A percentile compares a stretch with the other conserved stretches of the same genome.
Conservation (phyloP, 1,284 basidiomycete species). For the Leccinum pallidistipes region DNA sequence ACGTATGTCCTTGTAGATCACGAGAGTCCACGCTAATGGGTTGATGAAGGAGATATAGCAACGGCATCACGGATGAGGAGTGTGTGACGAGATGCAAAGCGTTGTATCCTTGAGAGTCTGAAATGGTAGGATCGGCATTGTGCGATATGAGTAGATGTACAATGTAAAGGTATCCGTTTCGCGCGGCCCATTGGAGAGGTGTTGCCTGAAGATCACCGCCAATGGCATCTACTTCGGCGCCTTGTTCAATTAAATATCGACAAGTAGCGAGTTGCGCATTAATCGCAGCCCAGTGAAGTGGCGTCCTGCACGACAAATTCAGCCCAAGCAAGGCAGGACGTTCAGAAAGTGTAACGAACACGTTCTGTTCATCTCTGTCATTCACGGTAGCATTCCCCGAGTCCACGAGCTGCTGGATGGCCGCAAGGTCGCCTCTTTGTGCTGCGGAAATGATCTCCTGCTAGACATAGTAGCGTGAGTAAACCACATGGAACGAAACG, state of each 20-base stretch:
- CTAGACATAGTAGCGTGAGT: conserved; percentile 22
- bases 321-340: background rate
- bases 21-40: conserved; percentile 86
- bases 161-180: conserved; percentile 94
- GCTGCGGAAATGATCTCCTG: conserved; percentile 80
- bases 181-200: conserved; percentile 97
- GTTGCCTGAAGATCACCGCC: conserved; percentile 97
- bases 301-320: conserved; percentile 47
- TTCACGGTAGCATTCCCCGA: conserved; percentile 74
- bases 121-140: conserved; percentile 89
- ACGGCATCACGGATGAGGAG: conserved; percentile 90
- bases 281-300: conserved; percentile 97
- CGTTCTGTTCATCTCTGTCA: conserved; percentile 86
- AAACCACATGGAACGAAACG: background rate
- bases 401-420: conserved; percentile 70
- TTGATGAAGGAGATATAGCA: conserved; percentile 91
- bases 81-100: conserved; percentile 94
- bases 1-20: conserved; percentile 92
- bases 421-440: conserved; percentile 80
- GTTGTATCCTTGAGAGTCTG: conserved; percentile 96
- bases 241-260: conserved; percentile 84
- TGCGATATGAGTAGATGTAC: conserved; percentile 88
- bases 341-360: conserved; percentile 40
- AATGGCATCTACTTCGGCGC: conserved; percentile 92
- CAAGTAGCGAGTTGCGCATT: conserved; percentile 84